A percentile compares a stretch with the other conserved stretches of the same genome.
Conservation (phyloP, 2,329 filamentous ascomycete genomes). For the Sarocladium oryzae region DNA sequence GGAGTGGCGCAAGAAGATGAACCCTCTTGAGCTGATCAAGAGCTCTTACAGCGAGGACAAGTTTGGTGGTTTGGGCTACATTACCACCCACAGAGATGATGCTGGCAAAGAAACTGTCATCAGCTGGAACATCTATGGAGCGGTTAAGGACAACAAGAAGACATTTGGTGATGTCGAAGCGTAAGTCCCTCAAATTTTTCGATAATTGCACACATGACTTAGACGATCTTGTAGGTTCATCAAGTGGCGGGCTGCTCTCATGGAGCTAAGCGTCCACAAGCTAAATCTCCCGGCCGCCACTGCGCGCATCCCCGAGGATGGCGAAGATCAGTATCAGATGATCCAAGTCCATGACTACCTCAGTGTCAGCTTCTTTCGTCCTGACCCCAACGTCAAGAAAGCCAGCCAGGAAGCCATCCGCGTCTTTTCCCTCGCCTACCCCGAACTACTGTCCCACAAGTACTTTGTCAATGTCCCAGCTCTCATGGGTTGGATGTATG, state of each 20-base stretch:
- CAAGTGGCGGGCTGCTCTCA: conserved; percentile 81
- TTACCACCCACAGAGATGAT: conserved; percentile 61
- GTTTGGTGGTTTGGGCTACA: conserved; percentile 74
- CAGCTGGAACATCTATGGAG: conserved; percentile 91
- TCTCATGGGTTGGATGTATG: conserved; percentile 84
- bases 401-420: conserved; percentile 77
- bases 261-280: conserved; percentile 77
- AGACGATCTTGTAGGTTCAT: conserved; percentile 65
- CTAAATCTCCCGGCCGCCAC: conserved; percentile 66
- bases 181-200: conserved; percentile 56
- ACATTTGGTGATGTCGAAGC: conserved; percentile 79
- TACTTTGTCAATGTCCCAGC: conserved; percentile 93
- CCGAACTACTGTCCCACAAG: conserved; percentile 77
- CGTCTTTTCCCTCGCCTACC: conserved; percentile 75
- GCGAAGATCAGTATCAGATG: conserved; percentile 81
- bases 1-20: conserved; percentile 72
- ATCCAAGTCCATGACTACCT: conserved; percentile 92
- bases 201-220: no score
- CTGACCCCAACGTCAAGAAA: conserved; percentile 68
- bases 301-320: conserved; percentile 63
- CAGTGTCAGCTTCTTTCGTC: conserved; percentile 77
- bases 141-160: conserved; percentile 72
- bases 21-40: conserved; percentile 61
- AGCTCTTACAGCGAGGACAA: conserved; percentile 60
- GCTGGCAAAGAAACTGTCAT: conserved; percentile 57